Conservation (phyloP, 23 red algal genomes). For the Gracilaria vermiculophylla region DNA sequence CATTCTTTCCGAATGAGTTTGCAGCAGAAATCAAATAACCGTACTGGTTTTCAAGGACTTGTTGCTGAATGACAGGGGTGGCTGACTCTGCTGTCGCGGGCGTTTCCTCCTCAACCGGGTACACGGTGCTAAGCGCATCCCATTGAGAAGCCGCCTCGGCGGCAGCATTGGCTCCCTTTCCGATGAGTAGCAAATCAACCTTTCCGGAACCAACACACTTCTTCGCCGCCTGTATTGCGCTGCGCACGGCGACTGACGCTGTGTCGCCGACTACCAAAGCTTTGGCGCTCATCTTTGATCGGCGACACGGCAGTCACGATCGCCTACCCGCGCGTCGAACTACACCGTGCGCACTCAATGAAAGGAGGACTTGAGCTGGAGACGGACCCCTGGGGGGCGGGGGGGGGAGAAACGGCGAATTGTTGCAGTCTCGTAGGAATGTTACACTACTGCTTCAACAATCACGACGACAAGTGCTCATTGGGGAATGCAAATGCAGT, state of each 20-base stretch:
- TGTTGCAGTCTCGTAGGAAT: too few species aligned
- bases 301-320: background rate
- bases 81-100: constrained; percentile 47
- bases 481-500: background rate
- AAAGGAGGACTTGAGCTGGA: too few species aligned
- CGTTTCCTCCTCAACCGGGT: constrained; percentile 11
- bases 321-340: background rate
- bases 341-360: background rate
- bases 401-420: background rate
- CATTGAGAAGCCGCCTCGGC: constrained; percentile 27
- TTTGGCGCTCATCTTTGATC: background rate
- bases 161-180: background rate
- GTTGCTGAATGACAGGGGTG: constrained; percentile 24
- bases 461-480: too few species aligned
- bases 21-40: constrained; percentile 68
- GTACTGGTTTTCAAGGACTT: constrained; percentile 15
- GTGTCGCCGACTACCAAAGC: constrained; percentile 43
- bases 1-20: constrained; percentile 90
- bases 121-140: constrained; percentile 40
- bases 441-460: too few species aligned
- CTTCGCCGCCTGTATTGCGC: constrained; percentile 45
- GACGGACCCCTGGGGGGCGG: background rate
- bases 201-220: constrained; percentile 1
- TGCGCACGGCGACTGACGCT: constrained; percentile 24
- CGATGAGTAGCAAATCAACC: constrained; percentile 44